phyloP scores from a whole-genome alignment of 805 yeast species.

The Sugiyamaella boreocaroliniensis region DNA sequence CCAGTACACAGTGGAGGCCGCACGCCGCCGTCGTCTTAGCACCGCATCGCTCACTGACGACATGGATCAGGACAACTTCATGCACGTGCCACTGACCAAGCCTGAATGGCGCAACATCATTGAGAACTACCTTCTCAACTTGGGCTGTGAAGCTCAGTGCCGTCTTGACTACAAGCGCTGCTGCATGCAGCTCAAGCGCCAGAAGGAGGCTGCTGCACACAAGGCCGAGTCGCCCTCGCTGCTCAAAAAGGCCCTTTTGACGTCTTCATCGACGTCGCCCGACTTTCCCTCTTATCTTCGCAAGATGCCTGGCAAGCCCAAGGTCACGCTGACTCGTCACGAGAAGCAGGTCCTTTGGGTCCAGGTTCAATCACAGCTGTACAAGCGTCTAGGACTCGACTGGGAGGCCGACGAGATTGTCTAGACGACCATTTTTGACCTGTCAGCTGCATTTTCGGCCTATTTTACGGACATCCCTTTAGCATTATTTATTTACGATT shows the following conservation, averaged over 20 bases:
- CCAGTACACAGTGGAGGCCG: constrained; percentile 51
- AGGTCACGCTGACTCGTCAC: constrained; percentile 39
- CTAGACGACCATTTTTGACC: background rate
- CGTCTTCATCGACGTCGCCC: constrained; percentile 24
- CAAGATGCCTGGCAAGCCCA: constrained; percentile 17
- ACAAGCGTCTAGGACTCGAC: constrained; percentile 51
- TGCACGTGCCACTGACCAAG: constrained; percentile 31
- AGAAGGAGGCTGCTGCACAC: constrained; percentile 11
- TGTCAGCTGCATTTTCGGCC: background rate
- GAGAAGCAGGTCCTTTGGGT: constrained; percentile 59
- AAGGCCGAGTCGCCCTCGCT: constrained; percentile 16
- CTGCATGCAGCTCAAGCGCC: constrained; percentile 29
- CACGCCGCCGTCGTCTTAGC: constrained; percentile 25
- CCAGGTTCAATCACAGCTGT: constrained; percentile 54
- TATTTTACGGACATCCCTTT: background rate
- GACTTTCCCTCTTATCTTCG: constrained; percentile 17
- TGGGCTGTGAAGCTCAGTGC: constrained; percentile 42
- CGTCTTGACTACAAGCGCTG: constrained; percentile 53
- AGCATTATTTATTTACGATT: constrained; percentile 3
- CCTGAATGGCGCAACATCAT: constrained; percentile 70
- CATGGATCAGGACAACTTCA: background rate
- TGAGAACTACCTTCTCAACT: constrained; percentile 46
- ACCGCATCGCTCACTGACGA: background rate
- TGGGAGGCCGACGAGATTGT: constrained; percentile 39
- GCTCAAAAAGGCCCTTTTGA: constrained; percentile 31